A percentile compares a stretch with the other conserved stretches of the same genome.
phyloP scores from a whole-genome alignment of 2,329 filamentous ascomycete species.

The Trichoderma afroharzianum region DNA sequence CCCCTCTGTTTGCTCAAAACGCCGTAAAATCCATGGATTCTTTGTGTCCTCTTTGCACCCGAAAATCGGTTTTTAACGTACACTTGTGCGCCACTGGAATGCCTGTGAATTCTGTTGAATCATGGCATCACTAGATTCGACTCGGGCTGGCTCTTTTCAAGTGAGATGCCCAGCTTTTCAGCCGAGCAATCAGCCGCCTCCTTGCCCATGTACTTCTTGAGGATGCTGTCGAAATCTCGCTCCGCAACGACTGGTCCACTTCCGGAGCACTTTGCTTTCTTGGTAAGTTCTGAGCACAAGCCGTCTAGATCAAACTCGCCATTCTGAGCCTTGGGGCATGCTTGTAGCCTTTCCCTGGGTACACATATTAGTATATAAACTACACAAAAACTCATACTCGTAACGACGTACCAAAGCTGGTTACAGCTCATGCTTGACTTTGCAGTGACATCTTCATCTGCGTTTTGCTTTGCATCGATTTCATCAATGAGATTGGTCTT shows the following conservation, averaged over 20 bases:
- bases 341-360: slow-evolving; percentile 81
- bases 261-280: slow-evolving; percentile 94
- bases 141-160: slow-evolving; percentile 25
- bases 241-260: slow-evolving; percentile 85
- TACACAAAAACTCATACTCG: background rate
- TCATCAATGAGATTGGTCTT: slow-evolving; percentile 67
- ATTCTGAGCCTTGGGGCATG: slow-evolving; percentile 79
- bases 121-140: slow-evolving; percentile 16
- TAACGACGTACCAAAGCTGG: slow-evolving; percentile 77
- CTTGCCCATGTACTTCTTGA: slow-evolving; percentile 60
- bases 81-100: slow-evolving; percentile 12
- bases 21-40: slow-evolving; percentile 13
- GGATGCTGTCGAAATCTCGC: slow-evolving; percentile 78
- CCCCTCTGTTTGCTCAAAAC: slow-evolving; percentile 16
- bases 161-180: slow-evolving; percentile 59
- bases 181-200: slow-evolving; percentile 35
- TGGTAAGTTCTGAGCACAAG: slow-evolving; percentile 86
- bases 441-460: slow-evolving; percentile 59
- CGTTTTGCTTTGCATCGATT: slow-evolving; percentile 71
- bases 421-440: slow-evolving; percentile 72
- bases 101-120: background rate
- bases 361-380: slow-evolving; percentile 38
- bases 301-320: slow-evolving; percentile 93
- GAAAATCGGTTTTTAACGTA: slow-evolving; percentile 8
- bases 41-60: slow-evolving; percentile 8